These are phyloP conservation scores for Peronosclerospora sorghi DNA, from an alignment of 352 stramenopile species.

Conservation along the genomic window DNA sequence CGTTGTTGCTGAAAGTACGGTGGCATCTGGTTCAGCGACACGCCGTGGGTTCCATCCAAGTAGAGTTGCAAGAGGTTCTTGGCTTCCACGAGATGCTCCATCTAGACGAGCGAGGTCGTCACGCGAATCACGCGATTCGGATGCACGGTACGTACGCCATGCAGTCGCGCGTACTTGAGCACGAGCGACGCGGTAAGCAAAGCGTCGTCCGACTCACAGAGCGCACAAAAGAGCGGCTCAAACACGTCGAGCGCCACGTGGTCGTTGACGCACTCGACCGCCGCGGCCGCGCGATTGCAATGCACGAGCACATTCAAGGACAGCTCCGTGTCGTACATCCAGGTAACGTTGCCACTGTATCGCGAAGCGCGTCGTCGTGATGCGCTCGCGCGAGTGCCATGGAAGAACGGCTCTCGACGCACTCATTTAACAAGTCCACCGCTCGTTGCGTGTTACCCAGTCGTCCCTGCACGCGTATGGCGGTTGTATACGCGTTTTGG, in stretches of 20 bases:
- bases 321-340: slow-evolving; percentile 28
- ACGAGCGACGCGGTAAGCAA: slow-evolving; percentile 33
- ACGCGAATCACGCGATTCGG: slow-evolving; percentile 37
- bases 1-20: slow-evolving; percentile 51
- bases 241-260: slow-evolving; percentile 23
- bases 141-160: slow-evolving; percentile 25
- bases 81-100: slow-evolving; percentile 32
- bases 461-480: slow-evolving; percentile 60
- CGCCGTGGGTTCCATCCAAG: slow-evolving; percentile 18
- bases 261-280: slow-evolving; percentile 41
- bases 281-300: slow-evolving; percentile 25
- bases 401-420: slow-evolving; percentile 40
- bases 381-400: slow-evolving; percentile 50
- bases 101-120: slow-evolving; percentile 29
- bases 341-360: slow-evolving; percentile 32
- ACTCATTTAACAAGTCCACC: slow-evolving; percentile 61
- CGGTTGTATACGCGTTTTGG: slow-evolving; percentile 44
- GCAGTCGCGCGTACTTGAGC: slow-evolving; percentile 30
- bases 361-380: slow-evolving; percentile 30
- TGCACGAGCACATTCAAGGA: slow-evolving; percentile 28
- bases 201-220: slow-evolving; percentile 27
- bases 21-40: slow-evolving; percentile 41
- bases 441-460: slow-evolving; percentile 52
- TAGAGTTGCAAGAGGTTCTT: slow-evolving; percentile 47
- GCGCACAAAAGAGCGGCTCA: slow-evolving; percentile 22